These are phyloP conservation scores for Trichoderma sp. DNA, from an alignment of 2,329 filamentous ascomycete species.

Conservation along the genomic window DNA sequence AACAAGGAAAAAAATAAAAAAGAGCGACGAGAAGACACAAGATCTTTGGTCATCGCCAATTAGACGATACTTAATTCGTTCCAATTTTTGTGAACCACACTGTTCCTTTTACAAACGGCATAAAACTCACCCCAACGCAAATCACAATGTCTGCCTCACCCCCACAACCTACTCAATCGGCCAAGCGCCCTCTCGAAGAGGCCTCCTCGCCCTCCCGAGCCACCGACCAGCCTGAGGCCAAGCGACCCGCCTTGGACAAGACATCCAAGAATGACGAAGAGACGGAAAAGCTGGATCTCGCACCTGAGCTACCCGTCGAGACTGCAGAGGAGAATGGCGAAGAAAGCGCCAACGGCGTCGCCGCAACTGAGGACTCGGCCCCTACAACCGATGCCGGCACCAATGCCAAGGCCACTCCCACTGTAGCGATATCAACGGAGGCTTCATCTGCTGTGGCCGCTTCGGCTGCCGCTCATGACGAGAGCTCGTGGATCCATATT, in stretches of 20 bases:
- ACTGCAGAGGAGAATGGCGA: slow-evolving; percentile 51
- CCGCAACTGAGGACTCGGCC: slow-evolving; percentile 35
- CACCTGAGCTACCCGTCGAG: slow-evolving; percentile 38
- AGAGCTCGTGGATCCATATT: slow-evolving; percentile 95
- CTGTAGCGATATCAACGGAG: slow-evolving; percentile 35
- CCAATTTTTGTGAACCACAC: slow-evolving; percentile 22
- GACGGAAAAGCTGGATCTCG: slow-evolving; percentile 44
- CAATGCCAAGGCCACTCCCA: not conserved
- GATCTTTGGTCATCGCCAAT: slow-evolving; percentile 32
- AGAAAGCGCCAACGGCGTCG: slow-evolving; percentile 52
- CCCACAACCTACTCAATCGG: slow-evolving; percentile 65
- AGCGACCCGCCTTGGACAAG: slow-evolving; percentile 95
- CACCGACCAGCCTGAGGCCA: slow-evolving; percentile 93
- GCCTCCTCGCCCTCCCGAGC: slow-evolving; percentile 90
- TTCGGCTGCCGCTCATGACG: slow-evolving; percentile 69
- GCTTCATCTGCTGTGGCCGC: slow-evolving; percentile 37
- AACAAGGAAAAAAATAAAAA: slow-evolving; percentile 35
- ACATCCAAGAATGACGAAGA: slow-evolving; percentile 69
- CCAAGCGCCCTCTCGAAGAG: slow-evolving; percentile 95
- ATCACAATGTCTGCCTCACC: slow-evolving; percentile 73
- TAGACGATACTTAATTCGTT: slow-evolving; percentile 18
- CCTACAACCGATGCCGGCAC: slow-evolving; percentile 39
- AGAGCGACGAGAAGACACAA: slow-evolving; percentile 31
- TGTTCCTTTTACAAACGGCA: slow-evolving; percentile 11
- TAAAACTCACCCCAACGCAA: not conserved